A percentile compares a stretch with the other conserved stretches of the same genome.
These are phyloP conservation scores for Zea mays DNA, from an alignment of 176 grass and related monocot genomes.

Conservation along the genomic window Zm-B73-REFERENCE-NAM-5.0 NC_050096.1:170855501-170856000, in stretches of 20 bases:
- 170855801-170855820: not conserved
- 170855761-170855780: not conserved
- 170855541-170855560: not conserved
- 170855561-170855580: slow-evolving; percentile 5
- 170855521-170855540: not conserved
- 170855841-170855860: slow-evolving; percentile 20
- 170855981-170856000: slow-evolving; percentile 82
- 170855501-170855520: not conserved
- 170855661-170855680: not conserved
- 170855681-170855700: not conserved
- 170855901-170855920: slow-evolving; percentile 58
- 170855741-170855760: not conserved
- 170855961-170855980: slow-evolving; percentile 76
- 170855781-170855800: not conserved
- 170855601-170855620: slow-evolving; percentile 5
- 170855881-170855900: slow-evolving; percentile 78
- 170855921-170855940: slow-evolving; percentile 83
- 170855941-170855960: slow-evolving; percentile 76
- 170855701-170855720: not conserved
- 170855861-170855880: slow-evolving; percentile 79
- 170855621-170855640: not conserved
- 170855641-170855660: slow-evolving; percentile 3
- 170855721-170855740: not conserved
- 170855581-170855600: not conserved
- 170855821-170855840: not conserved